Percentiles rank a stretch among this genome's conserved stretches.
phyloP scores from a whole-genome alignment of 1,284 basidiomycete genomes.

The Ustanciosporium gigantosporum region DNA sequence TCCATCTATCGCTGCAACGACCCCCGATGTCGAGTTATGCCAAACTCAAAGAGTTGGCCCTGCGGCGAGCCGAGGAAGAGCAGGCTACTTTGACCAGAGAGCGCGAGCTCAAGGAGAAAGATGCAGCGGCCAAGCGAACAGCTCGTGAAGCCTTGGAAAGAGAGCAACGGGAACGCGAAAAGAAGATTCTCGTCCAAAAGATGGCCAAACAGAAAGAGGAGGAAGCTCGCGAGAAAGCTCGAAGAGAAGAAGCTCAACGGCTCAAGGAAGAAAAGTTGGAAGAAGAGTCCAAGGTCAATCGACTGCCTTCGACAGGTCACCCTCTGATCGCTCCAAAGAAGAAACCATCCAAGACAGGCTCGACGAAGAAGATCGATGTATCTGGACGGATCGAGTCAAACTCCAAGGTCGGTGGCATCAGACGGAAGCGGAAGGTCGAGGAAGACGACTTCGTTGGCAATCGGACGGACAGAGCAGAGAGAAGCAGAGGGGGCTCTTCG shows the following conservation, averaged over 20 bases:
- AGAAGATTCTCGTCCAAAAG: slow-evolving; percentile 28
- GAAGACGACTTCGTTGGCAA: slow-evolving; percentile 41
- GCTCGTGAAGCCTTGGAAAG: slow-evolving; percentile 24
- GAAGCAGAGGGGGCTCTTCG: not conserved
- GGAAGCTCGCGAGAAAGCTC: slow-evolving; percentile 20
- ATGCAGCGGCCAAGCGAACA: slow-evolving; percentile 28
- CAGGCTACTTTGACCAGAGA: slow-evolving; percentile 19
- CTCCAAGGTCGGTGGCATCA: not conserved
- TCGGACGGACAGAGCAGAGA: slow-evolving; percentile 16
- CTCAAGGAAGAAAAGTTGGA: slow-evolving; percentile 3
- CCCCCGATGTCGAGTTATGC: slow-evolving; percentile 42
- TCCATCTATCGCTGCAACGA: no score
- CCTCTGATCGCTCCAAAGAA: not conserved
- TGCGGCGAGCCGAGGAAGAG: slow-evolving; percentile 26
- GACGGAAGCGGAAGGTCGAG: slow-evolving; percentile 23
- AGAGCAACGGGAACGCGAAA: slow-evolving; percentile 29
- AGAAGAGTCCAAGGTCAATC: not conserved
- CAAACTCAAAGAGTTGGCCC: slow-evolving; percentile 30
- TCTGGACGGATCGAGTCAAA: slow-evolving; percentile 10
- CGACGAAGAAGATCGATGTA: slow-evolving; percentile 27
- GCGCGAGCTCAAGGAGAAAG: slow-evolving; percentile 20
- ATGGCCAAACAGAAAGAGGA: slow-evolving; percentile 32
- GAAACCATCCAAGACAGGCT: not conserved
- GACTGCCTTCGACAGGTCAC: not conserved
- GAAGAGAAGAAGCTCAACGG: slow-evolving; percentile 16